A percentile compares a stretch with the other conserved stretches of the same genome.
Conservation (phyloP, 768 basidiomycete genomes). For the Tylopilus sp. region DNA sequence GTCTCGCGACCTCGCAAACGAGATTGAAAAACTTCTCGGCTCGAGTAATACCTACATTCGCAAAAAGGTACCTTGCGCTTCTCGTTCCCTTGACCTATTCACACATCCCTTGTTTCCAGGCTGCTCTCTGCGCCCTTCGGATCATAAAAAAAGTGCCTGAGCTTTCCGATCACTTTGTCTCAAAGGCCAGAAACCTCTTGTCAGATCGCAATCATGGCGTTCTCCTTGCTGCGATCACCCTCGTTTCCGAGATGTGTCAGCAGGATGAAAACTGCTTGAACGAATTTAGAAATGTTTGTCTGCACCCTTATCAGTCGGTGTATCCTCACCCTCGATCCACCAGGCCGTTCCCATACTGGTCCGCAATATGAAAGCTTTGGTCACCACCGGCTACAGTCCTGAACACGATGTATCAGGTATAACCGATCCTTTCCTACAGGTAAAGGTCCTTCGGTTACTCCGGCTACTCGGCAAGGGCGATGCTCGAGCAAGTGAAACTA, state of each 20-base stretch:
- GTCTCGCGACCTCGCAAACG: conserved; percentile 96
- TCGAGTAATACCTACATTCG: conserved; percentile 98
- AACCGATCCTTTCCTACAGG: conserved; percentile 93
- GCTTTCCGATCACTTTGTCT: conserved; percentile 85
- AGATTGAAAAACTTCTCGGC: conserved; percentile 95
- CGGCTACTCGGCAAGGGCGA: conserved; percentile 87
- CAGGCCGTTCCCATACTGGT: conserved; percentile 93
- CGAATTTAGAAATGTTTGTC: conserved; percentile 84
- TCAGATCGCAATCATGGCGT: conserved; percentile 98
- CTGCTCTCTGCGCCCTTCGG: conserved; percentile 90
- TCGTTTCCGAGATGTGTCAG: conserved; percentile 93
- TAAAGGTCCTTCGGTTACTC: conserved; percentile 87
- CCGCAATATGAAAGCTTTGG: conserved; percentile 89
- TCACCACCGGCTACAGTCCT: conserved; percentile 95
- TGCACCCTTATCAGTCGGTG: conserved; percentile 5
- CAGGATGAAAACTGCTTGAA: conserved; percentile 67
- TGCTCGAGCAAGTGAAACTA: conserved; percentile 83
- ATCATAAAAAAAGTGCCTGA: conserved; percentile 97
- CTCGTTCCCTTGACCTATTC: background rate
- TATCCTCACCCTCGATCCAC: conserved; percentile 7
- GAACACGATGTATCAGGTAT: conserved; percentile 99
- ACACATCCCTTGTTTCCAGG: conserved; percentile 43
- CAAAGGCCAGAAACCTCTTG: conserved; percentile 85
- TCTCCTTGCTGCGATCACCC: conserved; percentile 87
- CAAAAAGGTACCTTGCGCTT: conserved; percentile 69